Evolutionary conservation across 108 stramenopile species (phyloP).

Genomic region (Skeletonema potamos): DNA sequence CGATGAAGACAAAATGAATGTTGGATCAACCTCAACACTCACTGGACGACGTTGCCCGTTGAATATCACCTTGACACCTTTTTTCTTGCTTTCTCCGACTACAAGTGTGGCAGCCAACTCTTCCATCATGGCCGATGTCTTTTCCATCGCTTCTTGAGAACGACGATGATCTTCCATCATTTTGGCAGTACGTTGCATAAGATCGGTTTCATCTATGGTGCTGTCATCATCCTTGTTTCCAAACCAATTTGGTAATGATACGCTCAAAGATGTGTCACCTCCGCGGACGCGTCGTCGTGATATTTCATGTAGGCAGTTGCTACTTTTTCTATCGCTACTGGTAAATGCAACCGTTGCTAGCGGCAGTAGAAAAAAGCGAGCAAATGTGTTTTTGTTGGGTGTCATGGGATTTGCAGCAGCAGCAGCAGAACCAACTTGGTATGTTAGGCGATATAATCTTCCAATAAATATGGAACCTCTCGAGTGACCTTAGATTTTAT

Average conservation of each 20-base stretch:
- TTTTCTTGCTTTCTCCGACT: constrained; percentile 32
- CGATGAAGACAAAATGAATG: constrained; percentile 25
- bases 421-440: too few relatives aligned
- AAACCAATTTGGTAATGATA: neutral
- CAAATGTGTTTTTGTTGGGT: neutral
- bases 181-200: constrained; percentile 37
- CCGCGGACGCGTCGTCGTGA: too few relatives aligned
- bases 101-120: constrained; percentile 26
- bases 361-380: neutral
- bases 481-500: too few relatives aligned
- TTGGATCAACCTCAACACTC: constrained; percentile 34
- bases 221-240: neutral
- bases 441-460: too few relatives aligned
- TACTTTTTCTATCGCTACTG: neutral
- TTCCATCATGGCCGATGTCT: constrained; percentile 37
- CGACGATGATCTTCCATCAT: constrained; percentile 49
- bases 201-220: constrained; percentile 2
- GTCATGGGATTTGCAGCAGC: too few relatives aligned
- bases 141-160: constrained; percentile 39
- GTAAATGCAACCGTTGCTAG: neutral
- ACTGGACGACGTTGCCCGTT: constrained; percentile 38
- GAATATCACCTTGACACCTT: constrained; percentile 41
- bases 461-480: too few relatives aligned
- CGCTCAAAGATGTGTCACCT: neutral
- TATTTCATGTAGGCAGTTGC: neutral